Evolutionary conservation across 257 asterid genomes (phyloP).

Genomic region (Cordia subcordata): DNA sequence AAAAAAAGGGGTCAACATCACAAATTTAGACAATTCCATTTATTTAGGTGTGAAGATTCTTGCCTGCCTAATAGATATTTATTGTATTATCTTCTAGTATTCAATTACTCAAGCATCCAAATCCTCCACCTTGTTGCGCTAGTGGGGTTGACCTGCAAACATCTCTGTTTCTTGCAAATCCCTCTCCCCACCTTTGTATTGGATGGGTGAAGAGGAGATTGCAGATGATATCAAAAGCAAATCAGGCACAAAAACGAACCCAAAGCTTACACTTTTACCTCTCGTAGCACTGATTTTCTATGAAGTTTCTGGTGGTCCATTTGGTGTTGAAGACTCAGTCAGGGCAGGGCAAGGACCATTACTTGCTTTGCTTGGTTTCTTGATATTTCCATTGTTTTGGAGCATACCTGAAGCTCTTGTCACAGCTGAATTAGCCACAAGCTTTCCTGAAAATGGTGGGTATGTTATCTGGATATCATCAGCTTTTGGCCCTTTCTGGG

Average conservation of each 20-base stretch:
- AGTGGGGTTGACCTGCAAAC: background rate
- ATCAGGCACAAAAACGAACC: conserved; percentile 21
- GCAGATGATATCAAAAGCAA: conserved; percentile 17
- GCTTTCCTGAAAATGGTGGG: conserved; percentile 83
- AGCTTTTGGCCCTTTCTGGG: conserved; percentile 83
- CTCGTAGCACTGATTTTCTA: conserved; percentile 79
- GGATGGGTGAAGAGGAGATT: conserved; percentile 42
- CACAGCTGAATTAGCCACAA: conserved; percentile 78
- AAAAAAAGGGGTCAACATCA: no score
- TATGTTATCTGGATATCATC: conserved; percentile 83
- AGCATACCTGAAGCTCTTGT: conserved; percentile 86
- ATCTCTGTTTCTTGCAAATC: background rate
- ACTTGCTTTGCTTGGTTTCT: conserved; percentile 64
- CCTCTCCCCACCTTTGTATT: conserved; percentile 12
- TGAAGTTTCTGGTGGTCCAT: conserved; percentile 93
- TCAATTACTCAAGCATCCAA: background rate
- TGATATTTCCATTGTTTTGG: conserved; percentile 76
- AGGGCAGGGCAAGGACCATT: conserved; percentile 77
- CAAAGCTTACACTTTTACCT: conserved; percentile 66
- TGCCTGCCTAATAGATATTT: no score
- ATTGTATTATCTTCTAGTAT: background rate
- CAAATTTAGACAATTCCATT: no score
- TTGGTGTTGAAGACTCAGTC: conserved; percentile 89
- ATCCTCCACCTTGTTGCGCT: background rate
- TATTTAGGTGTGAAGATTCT: no score